These are phyloP conservation scores for Penicillium sp. DNA, from an alignment of 2,329 filamentous ascomycete species.

Conservation along the genomic window DNA sequence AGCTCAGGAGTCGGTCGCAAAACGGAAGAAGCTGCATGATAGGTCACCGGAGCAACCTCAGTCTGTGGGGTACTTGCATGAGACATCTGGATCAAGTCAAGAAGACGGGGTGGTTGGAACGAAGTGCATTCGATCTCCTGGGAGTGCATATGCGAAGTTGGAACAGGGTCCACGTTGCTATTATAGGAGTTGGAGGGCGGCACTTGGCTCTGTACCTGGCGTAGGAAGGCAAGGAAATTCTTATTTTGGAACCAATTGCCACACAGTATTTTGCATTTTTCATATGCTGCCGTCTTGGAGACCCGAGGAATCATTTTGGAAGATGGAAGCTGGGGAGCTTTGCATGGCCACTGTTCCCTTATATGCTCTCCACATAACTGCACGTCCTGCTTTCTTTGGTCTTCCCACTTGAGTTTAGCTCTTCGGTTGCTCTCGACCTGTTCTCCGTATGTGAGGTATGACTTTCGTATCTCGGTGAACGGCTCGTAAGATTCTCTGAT, in stretches of 20 bases:
- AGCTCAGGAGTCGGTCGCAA: neutral
- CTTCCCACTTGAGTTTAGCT: neutral
- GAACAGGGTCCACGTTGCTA: neutral
- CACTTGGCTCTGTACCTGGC: neutral
- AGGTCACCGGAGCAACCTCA: neutral
- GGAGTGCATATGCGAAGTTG: neutral
- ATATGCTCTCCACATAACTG: neutral
- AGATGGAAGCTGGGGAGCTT: neutral
- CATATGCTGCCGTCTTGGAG: neutral
- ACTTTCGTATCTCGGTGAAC: neutral
- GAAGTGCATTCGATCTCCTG: neutral
- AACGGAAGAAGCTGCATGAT: neutral
- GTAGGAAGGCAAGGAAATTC: neutral
- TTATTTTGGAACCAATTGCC: neutral
- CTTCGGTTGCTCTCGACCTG: neutral
- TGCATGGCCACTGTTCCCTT: neutral
- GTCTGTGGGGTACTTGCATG: neutral
- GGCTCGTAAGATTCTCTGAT: neutral
- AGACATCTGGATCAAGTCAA: neutral
- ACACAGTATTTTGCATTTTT: neutral
- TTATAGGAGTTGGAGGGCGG: neutral
- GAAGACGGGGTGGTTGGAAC: neutral
- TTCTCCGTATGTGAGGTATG: neutral
- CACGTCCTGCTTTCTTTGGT: neutral
- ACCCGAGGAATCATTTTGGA: neutral